Evolutionary conservation across 768 basidiomycete species (phyloP), one percentile per base, ranked within the genome.

Genomic region (Termitomyces sp.): DNA sequence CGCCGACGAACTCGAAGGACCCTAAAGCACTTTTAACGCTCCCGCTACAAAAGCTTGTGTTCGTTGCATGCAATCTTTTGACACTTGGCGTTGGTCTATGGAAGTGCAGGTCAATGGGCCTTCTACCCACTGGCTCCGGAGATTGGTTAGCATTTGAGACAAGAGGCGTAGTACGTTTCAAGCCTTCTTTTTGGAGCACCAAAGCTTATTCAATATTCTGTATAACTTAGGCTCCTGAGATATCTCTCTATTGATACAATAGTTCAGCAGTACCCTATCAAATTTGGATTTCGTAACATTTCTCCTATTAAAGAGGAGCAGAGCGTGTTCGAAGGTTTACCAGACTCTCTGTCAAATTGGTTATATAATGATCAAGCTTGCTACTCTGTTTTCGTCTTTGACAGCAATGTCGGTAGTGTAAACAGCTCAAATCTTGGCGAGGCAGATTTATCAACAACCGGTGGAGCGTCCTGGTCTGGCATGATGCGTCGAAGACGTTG

Each of bases 61-160:
- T 88, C 66, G 61, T 94, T 2, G 70, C 81, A 1, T 91, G 88
- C 71, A 93, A 93, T 68, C 56, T 90, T 5, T 69, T 89, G 56
- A 95, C 93, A 0, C 79, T 97, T 18, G 84, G 77, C 5, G 85
- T 97, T 32, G 95, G 95, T 0, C 71, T 97, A 30, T 98, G 91
- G 88, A 98, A 98, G 72, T 96, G 94, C 73, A 85, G 86, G 35
- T 83, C 88, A 0, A 95, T 98, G 93, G 95, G 95, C 0, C 77
- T 98, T 55, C 74, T 98, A 18, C 95, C 95, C 0, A 89, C 86
- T 1, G 93, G 95, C 1, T 91, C 93, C 0, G 93, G 89, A 2
- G 95, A 98, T 73, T 98, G 95, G 93, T 75, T 96, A 54, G 93
- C 92, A 14, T 98, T 98, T 64, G 95, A 96, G 76, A 88, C 85